A percentile compares a stretch with the other conserved stretches of the same genome.
These are phyloP conservation scores for Melastoma candidum DNA, from an alignment of 441 rosid species.

Conservation along the genomic window DNA sequence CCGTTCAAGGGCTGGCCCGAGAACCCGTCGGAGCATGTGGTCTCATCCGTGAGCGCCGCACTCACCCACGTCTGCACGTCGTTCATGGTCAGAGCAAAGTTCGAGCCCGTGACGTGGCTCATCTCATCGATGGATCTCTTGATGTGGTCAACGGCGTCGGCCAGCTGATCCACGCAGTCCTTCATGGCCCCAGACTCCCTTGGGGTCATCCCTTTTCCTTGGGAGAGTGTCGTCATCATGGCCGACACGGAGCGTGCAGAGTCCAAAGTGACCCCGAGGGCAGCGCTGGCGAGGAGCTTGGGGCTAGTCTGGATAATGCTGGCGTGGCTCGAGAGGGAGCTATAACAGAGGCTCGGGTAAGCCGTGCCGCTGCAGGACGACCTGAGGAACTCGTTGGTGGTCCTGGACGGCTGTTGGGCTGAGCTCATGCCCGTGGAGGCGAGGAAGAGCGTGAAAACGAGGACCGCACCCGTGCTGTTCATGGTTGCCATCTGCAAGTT, in stretches of 20 bases:
- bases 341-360: conserved; percentile 16
- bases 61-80: conserved; percentile 88
- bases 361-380: conserved; percentile 10
- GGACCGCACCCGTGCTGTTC: neutral
- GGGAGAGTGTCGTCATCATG: conserved; percentile 8
- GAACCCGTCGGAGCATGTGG: conserved; percentile 76
- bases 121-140: conserved; percentile 28
- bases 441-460: neutral
- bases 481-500: too few relatives aligned
- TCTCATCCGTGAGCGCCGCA: conserved; percentile 77
- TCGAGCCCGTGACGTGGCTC: conserved; percentile 1
- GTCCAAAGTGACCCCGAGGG: conserved; percentile 7
- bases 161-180: conserved; percentile 44
- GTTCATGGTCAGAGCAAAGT: conserved; percentile 29
- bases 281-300: conserved; percentile 11
- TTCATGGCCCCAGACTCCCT: conserved; percentile 30
- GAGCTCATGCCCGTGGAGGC: conserved; percentile 2
- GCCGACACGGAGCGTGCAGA: neutral
- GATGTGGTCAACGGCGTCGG: conserved; percentile 38
- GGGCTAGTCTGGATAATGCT: conserved; percentile 12
- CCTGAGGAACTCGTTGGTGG: conserved; percentile 10
- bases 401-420: conserved; percentile 1
- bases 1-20: conserved; percentile 51
- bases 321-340: conserved; percentile 16
- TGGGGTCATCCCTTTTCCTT: conserved; percentile 21